Base-by-base conservation (phyloP, 768 basidiomycete species). In the Pleurotus ostreatus region DNA sequence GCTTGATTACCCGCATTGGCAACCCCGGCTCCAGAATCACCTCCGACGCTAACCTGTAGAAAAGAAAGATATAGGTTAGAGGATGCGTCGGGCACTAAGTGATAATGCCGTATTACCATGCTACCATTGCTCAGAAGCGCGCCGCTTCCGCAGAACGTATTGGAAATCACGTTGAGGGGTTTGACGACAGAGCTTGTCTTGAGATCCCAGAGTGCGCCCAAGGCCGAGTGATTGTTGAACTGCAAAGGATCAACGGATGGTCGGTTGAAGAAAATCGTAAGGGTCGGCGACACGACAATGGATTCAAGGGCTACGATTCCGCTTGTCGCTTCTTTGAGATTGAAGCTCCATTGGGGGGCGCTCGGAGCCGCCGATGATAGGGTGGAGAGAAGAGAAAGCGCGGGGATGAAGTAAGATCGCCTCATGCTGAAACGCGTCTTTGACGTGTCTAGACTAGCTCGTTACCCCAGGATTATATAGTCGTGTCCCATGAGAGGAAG, bases 111-210 rank as follows among this genome's bases (percentile, higher is more conserved):
- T 7, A 30, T 30, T 11, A 70, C 67, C 70, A 71, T 67, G 3
- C 68, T 64, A 1, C 68, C 72, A 43, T 73, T 73, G 52, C 66
- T 67, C 16, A 73, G 48, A 7, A 70, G 55, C 0, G 61, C 66
- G 2, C 71, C 70, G 15, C 63, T 62, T 1, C 68, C 71, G 55
- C 71, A 72, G 60, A 71, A 72, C 0, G 66, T 62, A 59, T 72
- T 66, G 4, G 69, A 65, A 2, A 66, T 37, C 8, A 69, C 64
- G 23, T 67, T 49, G 46, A 71, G 46, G 1, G 70, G 54, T 12
- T 48, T 58, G 30, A 34, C 30, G 9, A 45, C 55, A 46, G 56
- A 44, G 58, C 61, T 65, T 9, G 66, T 65, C 38, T 62, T 41
- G 20, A 66, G 40, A 45, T 68, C 59, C 60, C 61, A 68, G 18